phyloP scores from a whole-genome alignment of 371 early-diverging fungal species.

The Rhizopus delemar region DNA sequence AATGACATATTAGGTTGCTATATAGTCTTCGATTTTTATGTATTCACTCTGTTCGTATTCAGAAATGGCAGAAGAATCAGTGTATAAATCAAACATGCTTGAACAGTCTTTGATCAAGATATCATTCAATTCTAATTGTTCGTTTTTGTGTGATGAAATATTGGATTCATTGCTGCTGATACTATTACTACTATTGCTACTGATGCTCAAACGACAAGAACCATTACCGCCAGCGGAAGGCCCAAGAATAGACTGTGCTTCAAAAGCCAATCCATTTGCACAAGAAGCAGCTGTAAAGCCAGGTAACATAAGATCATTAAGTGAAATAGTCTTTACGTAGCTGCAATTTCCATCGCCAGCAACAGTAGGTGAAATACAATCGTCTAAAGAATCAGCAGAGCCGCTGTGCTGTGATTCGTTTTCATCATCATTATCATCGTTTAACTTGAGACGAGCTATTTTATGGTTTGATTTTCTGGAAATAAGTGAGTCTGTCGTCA shows the following conservation, averaged over 20 bases:
- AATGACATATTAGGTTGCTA: not conserved
- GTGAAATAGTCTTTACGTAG: conserved; percentile 2
- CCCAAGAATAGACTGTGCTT: conserved; percentile 7
- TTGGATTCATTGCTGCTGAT: conserved; percentile 12
- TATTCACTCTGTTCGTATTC: conserved; percentile 26
- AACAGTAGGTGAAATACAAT: conserved; percentile 10
- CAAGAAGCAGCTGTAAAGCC: conserved; percentile 6
- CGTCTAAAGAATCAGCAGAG: conserved; percentile 40
- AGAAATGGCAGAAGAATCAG: conserved; percentile 18
- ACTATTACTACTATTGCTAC: conserved; percentile 18
- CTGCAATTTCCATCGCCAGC: conserved; percentile 2
- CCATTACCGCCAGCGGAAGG: not conserved
- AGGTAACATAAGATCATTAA: conserved; percentile 19
- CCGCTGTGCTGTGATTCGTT: conserved; percentile 36
- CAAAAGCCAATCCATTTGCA: conserved; percentile 9
- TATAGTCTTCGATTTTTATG: conserved; percentile 20
- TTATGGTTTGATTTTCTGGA: conserved; percentile 8
- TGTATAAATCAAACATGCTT: conserved; percentile 24
- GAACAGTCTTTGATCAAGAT: conserved; percentile 17
- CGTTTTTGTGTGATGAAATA: conserved; percentile 1
- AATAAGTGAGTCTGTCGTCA: conserved; percentile 23
- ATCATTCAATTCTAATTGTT: conserved; percentile 11
- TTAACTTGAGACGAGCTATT: conserved; percentile 1
- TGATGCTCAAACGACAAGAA: conserved; percentile 24
- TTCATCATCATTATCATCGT: conserved; percentile 30